Evolutionary conservation across 768 basidiomycete species (phyloP), one percentile per base, ranked within the genome.

Genomic region (Pulveroboletus frians): DNA sequence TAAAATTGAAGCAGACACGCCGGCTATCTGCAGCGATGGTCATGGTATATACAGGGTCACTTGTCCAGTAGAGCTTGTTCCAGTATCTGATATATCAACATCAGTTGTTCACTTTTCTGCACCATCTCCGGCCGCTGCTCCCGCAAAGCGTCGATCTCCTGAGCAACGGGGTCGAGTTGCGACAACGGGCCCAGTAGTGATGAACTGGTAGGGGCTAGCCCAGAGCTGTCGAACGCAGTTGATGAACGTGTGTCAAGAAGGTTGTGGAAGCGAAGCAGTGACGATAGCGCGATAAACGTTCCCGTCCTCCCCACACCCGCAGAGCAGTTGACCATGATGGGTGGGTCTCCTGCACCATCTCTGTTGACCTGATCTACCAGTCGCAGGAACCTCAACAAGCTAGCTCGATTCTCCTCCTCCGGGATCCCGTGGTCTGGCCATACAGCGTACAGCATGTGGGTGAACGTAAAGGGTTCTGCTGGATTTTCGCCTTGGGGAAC

Each of bases 361-460:
- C 75, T 76, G 66, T 90, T 90, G 38, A 73, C 68, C 7, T 58
- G 61, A 56, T 88, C 84, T 21, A 84, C 85, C n/a, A 86, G 75
- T 9, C 71, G 72, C 38, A 83, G 54, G 61, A 91, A 90, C 20
- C 68, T 67, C 23, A 88, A 65, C 14, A 91, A 69, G 36, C 76
- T 78, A n/a, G 69, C 71, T 36, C 76, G 76, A 52, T 89, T 80
- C 49, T 79, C 71, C 31, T 71, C 71, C 35, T 74, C 64, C 9
- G 90, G 90, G n/a, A 92, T 80, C 23, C 88, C 86, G 56, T 89
- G 82, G 64, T 92, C 90, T 14, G 90, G 90, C 90, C 90, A 92
- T 3, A 83, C 81, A 17, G 72, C 69, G 60, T 84, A 92, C 30
- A 90, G 65, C 66, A 92, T 55, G 61, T 92, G 90, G 41, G 77